Evolutionary conservation across 176 grass and related monocot species (phyloP).

Genomic region (Chloris gayana): DNA sequence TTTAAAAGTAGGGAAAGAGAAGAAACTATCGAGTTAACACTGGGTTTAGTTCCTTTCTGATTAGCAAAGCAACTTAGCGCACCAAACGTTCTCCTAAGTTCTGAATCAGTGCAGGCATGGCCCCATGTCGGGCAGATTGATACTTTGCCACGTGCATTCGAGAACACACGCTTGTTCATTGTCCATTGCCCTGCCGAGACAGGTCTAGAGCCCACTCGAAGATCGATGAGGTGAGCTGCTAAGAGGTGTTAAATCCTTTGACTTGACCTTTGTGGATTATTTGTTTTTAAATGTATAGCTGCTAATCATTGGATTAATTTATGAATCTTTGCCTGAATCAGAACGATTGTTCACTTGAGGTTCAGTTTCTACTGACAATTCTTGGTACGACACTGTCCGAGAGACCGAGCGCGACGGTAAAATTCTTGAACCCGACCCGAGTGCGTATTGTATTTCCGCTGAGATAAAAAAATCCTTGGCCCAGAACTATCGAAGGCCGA

Average conservation of each 20-base stretch:
- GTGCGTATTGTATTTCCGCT: too few species aligned
- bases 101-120: constrained; percentile 11
- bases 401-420: too few species aligned
- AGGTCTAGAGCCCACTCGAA: background rate
- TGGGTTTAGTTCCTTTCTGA: background rate
- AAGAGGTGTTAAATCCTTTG: background rate
- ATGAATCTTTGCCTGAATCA: too few species aligned
- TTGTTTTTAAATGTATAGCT: background rate
- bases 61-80: background rate
- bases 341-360: background rate
- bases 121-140: background rate
- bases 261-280: background rate
- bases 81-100: background rate
- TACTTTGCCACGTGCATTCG: background rate
- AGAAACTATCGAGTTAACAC: background rate
- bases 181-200: background rate
- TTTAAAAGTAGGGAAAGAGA: background rate
- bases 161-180: background rate
- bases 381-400: background rate
- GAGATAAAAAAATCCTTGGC: too few species aligned
- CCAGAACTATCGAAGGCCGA: too few species aligned
- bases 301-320: too few species aligned
- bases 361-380: too few species aligned
- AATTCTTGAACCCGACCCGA: too few species aligned
- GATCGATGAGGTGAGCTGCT: background rate